Conservation (phyloP, 805 yeast genomes). For the Aciculoconidium aculeatum region DNA sequence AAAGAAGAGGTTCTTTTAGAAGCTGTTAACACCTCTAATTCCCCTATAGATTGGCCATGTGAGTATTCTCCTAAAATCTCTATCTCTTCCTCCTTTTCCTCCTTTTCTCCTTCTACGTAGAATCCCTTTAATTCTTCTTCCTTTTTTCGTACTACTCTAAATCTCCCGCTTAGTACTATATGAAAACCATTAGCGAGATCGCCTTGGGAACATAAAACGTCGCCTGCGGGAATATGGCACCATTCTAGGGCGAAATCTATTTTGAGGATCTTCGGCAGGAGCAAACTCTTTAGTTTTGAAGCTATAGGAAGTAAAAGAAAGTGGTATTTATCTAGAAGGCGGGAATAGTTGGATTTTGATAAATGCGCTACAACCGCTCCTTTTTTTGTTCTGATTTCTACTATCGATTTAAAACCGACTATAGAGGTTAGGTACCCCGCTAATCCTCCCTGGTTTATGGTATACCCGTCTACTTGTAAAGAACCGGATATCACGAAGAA, state of each 20-base stretch:
- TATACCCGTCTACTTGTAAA: too few species aligned
- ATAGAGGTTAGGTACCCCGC: slow-evolving; percentile 84
- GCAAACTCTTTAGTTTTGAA: slow-evolving; percentile 55
- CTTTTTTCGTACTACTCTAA: slow-evolving; percentile 50
- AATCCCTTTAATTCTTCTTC: slow-evolving; percentile 5
- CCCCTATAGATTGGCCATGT: slow-evolving; percentile 93
- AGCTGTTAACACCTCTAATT: slow-evolving; percentile 87
- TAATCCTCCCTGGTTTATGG: slow-evolving; percentile 69
- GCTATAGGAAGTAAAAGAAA: slow-evolving; percentile 75
- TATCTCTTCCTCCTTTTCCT: slow-evolving; percentile 15
- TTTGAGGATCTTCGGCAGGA: slow-evolving; percentile 62
- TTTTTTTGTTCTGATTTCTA: slow-evolving; percentile 58
- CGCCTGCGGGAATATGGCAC: slow-evolving; percentile 89
- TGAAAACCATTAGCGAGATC: slow-evolving; percentile 88
- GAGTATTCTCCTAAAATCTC: slow-evolving; percentile 71
- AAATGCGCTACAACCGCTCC: slow-evolving; percentile 63
- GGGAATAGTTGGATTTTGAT: slow-evolving; percentile 56
- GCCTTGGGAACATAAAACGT: slow-evolving; percentile 71
- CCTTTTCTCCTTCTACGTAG: slow-evolving; percentile 7
- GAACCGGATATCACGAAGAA: slow-evolving; percentile 80
- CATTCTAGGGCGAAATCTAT: slow-evolving; percentile 93
- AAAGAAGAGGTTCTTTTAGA: slow-evolving; percentile 61
- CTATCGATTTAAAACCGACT: slow-evolving; percentile 74
- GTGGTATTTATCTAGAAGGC: slow-evolving; percentile 69
- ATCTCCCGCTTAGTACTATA: slow-evolving; percentile 81